Evolutionary conservation across 1,284 basidiomycete genomes (phyloP), one percentile per base, ranked within the genome.

Genomic region (Lentinula novae-zelandiae): DNA sequence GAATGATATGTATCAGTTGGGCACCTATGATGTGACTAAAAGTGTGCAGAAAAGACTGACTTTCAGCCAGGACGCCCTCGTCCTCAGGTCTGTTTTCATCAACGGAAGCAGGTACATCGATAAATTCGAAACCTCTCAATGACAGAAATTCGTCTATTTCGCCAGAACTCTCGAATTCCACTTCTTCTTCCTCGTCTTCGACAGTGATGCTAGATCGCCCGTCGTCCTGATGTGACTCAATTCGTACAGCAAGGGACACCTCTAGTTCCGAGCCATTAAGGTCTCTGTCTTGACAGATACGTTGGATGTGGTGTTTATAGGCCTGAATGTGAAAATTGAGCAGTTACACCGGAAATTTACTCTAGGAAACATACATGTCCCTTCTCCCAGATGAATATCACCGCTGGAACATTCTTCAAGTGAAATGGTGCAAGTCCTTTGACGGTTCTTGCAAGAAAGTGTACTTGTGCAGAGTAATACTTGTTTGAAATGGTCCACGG

Each of bases 401-500:
- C 72, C 13, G 90, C 91, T 27, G 90, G 89, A 2, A 85, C 79
- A 55, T 77, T 77, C 40, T 72, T 68, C 22, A 75, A 65, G 15
- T 75, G 64, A 63, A 76, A 68, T 12, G 75, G 69, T 52, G 68
- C 69, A 58, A 82, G 72, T 9, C 77, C 74, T 36, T 77, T 72
- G 60, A 81, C 69, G 10, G 76, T 71, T 59, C 78, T 76, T n/a
- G 81, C 72, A 5, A 82, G 76, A 68, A 95, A 90, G 60, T 85
- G 81, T 5, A 95, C 88, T 58, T 83, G 74, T 3, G 93, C 93
- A 10, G 85, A 83, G 74, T 95, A 95, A 73, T 95, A 95, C 72
- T 86, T 90, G 78, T 95, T 95, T 62, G 78, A 76, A 62, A 95
- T 90, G 36, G 80, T 87, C 90, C 92, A 95, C 12, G 86, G 86